Evolutionary conservation across 129 eudicot species (phyloP).

Genomic region (Mikania micrantha): DNA sequence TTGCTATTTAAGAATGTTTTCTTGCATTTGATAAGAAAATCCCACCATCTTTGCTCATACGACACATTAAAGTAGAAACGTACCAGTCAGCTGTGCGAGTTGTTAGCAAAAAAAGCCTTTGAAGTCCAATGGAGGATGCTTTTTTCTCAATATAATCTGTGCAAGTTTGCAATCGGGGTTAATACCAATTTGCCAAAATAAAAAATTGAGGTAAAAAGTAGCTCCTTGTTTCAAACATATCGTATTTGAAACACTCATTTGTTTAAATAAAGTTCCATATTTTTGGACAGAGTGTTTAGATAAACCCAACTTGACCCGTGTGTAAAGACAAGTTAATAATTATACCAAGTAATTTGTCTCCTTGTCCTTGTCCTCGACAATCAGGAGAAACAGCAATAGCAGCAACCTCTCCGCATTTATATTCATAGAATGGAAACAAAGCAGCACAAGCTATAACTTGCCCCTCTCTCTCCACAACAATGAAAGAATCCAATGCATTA

Average conservation of each 20-base stretch:
- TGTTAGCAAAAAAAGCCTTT: slow-evolving; percentile 78
- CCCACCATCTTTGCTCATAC: no score
- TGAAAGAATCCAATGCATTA: slow-evolving; percentile 56
- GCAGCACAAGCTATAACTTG: slow-evolving; percentile 94
- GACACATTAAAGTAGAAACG: background rate
- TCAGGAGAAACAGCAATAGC: slow-evolving; percentile 98
- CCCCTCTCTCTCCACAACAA: slow-evolving; percentile 96
- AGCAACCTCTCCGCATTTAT: slow-evolving; percentile 89
- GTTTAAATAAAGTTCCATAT: background rate
- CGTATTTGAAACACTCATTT: background rate
- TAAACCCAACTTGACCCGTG: background rate
- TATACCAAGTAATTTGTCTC: slow-evolving; percentile 94
- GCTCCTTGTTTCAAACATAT: background rate
- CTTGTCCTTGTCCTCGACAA: slow-evolving; percentile 97
- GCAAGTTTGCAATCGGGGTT: slow-evolving; percentile 16
- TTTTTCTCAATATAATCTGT: slow-evolving; percentile 94
- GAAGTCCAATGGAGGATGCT: slow-evolving; percentile 76
- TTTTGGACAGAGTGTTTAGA: background rate
- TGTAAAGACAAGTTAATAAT: background rate
- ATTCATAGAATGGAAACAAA: slow-evolving; percentile 67
- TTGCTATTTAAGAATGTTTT: background rate
- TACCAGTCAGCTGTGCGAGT: slow-evolving; percentile 98
- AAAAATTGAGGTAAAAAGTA: background rate
- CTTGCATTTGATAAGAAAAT: no score
- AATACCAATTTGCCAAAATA: background rate